Base-by-base conservation (phyloP, 805 yeast genomes). In the Peterozyma xylosa region DNA sequence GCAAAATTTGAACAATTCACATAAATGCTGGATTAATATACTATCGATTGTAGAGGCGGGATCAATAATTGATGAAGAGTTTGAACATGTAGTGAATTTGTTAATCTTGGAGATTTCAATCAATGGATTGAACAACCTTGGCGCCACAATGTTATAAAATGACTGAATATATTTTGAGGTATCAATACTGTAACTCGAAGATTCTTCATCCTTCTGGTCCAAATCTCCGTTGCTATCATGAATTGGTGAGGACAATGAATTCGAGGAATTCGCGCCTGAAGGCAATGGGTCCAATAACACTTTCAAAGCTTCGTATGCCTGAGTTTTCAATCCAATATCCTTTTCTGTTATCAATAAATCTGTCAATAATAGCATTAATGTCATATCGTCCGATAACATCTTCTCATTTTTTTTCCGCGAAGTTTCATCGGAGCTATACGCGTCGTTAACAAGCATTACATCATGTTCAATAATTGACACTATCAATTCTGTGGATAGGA, bases 381-480 rank as follows among this genome's bases (percentile, higher is more conserved):
- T 71, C 74, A 80, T 75, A 50, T 83, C 87, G 45, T 72, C 73
- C 1, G 76, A 67, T 33, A 74, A 60, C 21, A 34, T 18, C 11
- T 42, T 46, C 37, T 33, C 18, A 33, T 16, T 15, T 35, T 11
- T 15, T 32, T 32, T 38, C 41, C 33, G 37, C 36, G 34, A 32
- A 21, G 38, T 17, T 1, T 38, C 37, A 11, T 43, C 45, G 16
- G 33, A 30, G 15, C 10, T 16, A 34, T 39, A 35, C 7, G 37
- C 45, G 7, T 43, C 54, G 51, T 65, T 71, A 33, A 86, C 78
- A 35, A 86, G 60, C 13, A 79, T 60, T 9, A 86, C 81, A 55
- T 89, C 96, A 52, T 86, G 91, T 47, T 90, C 96, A 21, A 90
- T 82, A 4, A 89, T 80, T 1, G 88, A 69, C 9, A 86, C 84